Evolutionary conservation across 140 eudicot genomes (phyloP), one percentile per base, ranked within the genome.

Genomic region (Stevia rebaudiana): DNA sequence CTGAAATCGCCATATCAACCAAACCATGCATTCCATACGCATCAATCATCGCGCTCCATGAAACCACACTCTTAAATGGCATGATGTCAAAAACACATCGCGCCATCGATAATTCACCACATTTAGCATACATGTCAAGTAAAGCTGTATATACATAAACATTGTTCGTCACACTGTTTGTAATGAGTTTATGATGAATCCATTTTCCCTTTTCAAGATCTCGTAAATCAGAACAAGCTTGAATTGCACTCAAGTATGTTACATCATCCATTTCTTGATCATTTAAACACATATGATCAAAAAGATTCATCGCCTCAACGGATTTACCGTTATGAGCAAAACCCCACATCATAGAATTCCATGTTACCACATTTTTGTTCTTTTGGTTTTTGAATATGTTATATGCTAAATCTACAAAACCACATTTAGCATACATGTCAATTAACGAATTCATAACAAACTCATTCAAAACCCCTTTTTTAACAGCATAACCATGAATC

Each of bases 261-360:
- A 88, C 84, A 52, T 76, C 82, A 52, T 88, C 87, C 94, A 88
- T 82, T 64, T 80, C 84, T 21, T 37, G 79, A 36, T 58, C 5
- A 22, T 67, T 44, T 9, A 73, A 59, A 31, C 62, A 78, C 90
- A 88, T 80, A 37, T 71, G 65, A 70, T 78, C 78, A 23, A 88
- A 88, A 52, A 88, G 88, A 68, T 30, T 41, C 24, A 88, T 74
- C 12, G 82, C 90, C 57, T 82, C 81, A 3, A 37, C n/a, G 0
- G 75, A 76, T 35, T 63, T 49, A 0, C 94, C 94, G 23, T 82
- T 85, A 41, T 85, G 84, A 73, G 75, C 68, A 61, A 82, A 78
- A 41, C 94, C 90, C 72, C 90, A 82, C 56, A 88, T 82, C 90
- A 88, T 88, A 39, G 86, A 82, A 54, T 85, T 88, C 96, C 96